Evolutionary conservation across 495 filamentous ascomycete genomes (phyloP), one percentile per base, ranked within the genome.

Genomic region (Penicillium simplicissimum): DNA sequence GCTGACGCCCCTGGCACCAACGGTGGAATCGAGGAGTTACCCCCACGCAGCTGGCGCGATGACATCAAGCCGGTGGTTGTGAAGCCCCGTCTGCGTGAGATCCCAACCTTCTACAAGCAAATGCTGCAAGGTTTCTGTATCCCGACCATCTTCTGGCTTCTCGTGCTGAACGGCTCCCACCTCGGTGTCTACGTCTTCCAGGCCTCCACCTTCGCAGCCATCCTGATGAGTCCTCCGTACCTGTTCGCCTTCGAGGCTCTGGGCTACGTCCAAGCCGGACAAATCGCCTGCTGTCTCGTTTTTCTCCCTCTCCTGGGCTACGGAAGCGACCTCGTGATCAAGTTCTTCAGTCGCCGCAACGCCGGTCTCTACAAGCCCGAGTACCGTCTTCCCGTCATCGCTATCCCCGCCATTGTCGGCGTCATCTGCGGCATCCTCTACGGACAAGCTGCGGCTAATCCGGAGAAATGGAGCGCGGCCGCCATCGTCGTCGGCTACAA

Each of bases 101-200:
- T 66, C 2, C 56, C 63, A 0, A 61, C 45, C 0, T 68, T 66
- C 43, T 65, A 62, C 48, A 68, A 71, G 36, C 69, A 71, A 1
- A 48, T 67, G 35, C 21, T 52, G 0, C 69, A 71, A 15, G 63
- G 69, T 0, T 17, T 71, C 11, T 59, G 53, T 36, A 58, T 71
- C 23, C 69, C 69, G 5, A 67, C 60, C 28, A 67, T 61, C 8
- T 19, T 68, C 11, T 71, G 66, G 69, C 58, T 71, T 2, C 42
- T 71, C 9, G 35, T 71, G 14, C 53, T 71, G 6, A 71, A 71
- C 17, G 63, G 69, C 28, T 63, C 63, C 33, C 47, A 59, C 31
- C 63, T 71, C 3, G 68, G 68, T 2, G 58, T 65, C 31, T 71
- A 71, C 23, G 66, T 71, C 33, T 64, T 71, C 48, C 55, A 63